Evolutionary conservation across 805 yeast genomes (phyloP).

Genomic region (Cyberlindnera japonica): DNA sequence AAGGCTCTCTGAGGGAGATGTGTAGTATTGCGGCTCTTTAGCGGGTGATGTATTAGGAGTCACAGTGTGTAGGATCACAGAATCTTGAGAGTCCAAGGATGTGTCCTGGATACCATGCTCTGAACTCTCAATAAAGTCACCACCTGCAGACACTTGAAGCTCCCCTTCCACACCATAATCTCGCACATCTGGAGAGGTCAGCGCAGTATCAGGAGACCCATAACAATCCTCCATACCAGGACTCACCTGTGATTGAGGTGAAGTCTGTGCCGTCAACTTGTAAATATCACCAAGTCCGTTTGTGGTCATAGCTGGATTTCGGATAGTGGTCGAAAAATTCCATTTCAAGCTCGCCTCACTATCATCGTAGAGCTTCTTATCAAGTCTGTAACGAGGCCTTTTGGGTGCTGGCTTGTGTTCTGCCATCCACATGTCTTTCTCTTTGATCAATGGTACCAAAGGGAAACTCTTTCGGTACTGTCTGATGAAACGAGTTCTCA

Average conservation of each 20-base stretch:
- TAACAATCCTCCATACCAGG: conserved; percentile 12
- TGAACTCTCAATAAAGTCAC: neutral
- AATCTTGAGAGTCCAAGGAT: conserved; percentile 1
- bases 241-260: conserved; percentile 17
- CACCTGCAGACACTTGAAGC: conserved; percentile 2
- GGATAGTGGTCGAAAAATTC: conserved; percentile 20
- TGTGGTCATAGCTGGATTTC: neutral
- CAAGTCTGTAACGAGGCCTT: conserved; percentile 38
- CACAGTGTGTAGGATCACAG: conserved; percentile 5
- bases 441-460: conserved; percentile 35
- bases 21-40: neutral
- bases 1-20: neutral
- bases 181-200: conserved; percentile 19
- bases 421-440: conserved; percentile 36
- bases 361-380: conserved; percentile 27
- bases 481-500: conserved; percentile 51
- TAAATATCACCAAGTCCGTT: conserved; percentile 2
- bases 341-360: conserved; percentile 25
- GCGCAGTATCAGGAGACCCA: conserved; percentile 20
- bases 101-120: neutral
- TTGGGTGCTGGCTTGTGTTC: conserved; percentile 28
- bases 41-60: neutral
- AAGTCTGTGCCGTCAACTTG: neutral
- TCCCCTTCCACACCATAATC: neutral
- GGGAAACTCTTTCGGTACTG: conserved; percentile 30